Conservation (phyloP, 148 eudicot species). For the Silene conica region DNA sequence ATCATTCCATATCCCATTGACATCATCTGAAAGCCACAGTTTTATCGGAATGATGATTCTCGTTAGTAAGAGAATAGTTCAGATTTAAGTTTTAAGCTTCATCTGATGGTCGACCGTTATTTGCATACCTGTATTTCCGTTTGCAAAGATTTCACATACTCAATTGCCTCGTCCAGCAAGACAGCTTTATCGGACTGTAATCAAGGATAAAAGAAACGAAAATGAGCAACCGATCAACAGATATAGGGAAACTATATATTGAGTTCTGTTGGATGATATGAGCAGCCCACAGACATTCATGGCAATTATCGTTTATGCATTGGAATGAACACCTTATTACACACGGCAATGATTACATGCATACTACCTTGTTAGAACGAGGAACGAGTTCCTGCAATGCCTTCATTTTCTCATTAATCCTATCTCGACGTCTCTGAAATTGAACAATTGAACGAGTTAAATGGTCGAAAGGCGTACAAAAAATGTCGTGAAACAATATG, state of each 20-base stretch:
- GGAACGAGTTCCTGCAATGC: slow-evolving; percentile 88
- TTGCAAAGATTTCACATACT: slow-evolving; percentile 68
- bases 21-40: slow-evolving; percentile 54
- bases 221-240: neutral
- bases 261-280: too few relatives aligned
- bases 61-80: too few relatives aligned
- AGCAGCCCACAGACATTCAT: neutral
- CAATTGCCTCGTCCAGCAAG: slow-evolving; percentile 85
- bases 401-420: slow-evolving; percentile 88
- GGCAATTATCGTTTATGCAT: neutral
- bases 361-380: slow-evolving; percentile 74
- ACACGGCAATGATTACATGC: too few relatives aligned
- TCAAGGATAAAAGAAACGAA: slow-evolving; percentile 8
- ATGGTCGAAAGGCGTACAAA: neutral
- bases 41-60: too few relatives aligned
- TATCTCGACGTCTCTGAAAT: slow-evolving; percentile 73
- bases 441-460: neutral
- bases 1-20: slow-evolving; percentile 81
- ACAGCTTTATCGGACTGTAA: slow-evolving; percentile 78
- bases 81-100: too few relatives aligned
- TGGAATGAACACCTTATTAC: neutral
- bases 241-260: too few relatives aligned
- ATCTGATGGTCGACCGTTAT: too few relatives aligned
- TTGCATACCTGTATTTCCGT: slow-evolving; percentile 70
- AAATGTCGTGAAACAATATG: neutral